Evolutionary conservation across 2,329 filamentous ascomycete species (phyloP), one percentile per base, ranked within the genome.

Genomic region (Botrytis porri): DNA sequence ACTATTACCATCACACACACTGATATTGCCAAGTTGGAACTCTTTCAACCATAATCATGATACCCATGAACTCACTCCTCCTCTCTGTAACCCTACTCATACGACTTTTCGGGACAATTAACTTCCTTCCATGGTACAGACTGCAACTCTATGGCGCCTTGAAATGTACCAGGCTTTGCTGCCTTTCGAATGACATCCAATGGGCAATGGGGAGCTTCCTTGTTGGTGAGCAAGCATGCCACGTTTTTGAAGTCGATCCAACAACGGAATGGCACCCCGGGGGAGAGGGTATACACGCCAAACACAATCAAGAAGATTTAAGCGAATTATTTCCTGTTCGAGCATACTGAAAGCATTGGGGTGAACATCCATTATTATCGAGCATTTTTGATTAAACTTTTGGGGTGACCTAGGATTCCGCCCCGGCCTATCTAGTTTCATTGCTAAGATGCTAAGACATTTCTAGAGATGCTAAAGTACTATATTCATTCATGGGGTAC

Each of bases 221-320:
- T 69, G 67, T 70, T 70, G 67, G 67, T 62, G 67, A 61, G 69
- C 69, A 63, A 71, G 69, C 69, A 54, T 71, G 69, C 69, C 69
- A 71, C 69, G 69, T 71, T 71, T 71, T 71, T 54, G 12, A 37
- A 45, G 37, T 39, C 60, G 67, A 70, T 70, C 67, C 69, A 39
- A 41, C 32, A 65, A 39, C 69, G 69, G 43, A 71, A 71, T 48
- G 69, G 35, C 37, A 59, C 32, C 57, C 60, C 35, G 25, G 25
- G 59, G 14, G 22, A 37, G 43, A 45, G 39, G 39, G 32, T 32
- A 51, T 35, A 71, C 14, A 65, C 25, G 32, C 69, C 60, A 70
- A 22, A 37, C 54, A 63, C 39, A 71, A 71, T 71, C 59, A 54
- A 71, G 69, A 71, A 54, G 29, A 65, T 37, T 64, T 54, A 64